Percentiles rank a stretch among this genome's conserved stretches.
Conservation (phyloP, 352 stramenopile genomes). For the Phytophthora pini region DNA sequence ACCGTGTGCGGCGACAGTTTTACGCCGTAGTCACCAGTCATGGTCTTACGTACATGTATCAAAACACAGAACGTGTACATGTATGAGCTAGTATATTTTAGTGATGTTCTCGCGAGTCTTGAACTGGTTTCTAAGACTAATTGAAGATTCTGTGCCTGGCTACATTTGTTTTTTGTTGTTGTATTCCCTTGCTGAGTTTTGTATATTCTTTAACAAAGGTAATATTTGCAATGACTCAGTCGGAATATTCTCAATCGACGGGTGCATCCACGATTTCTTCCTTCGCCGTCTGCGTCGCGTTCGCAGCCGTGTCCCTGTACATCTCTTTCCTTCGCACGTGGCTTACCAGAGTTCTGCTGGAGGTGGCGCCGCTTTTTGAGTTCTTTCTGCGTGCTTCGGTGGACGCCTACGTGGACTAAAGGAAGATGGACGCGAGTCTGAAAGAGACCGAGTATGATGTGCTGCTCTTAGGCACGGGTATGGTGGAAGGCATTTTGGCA, state of each 20-base stretch:
- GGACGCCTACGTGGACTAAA: slow-evolving; percentile 29
- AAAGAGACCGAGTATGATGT: slow-evolving; percentile 76
- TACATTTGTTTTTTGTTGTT: too few relatives aligned
- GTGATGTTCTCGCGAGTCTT: not conserved
- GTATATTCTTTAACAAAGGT: too few relatives aligned
- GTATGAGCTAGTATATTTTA: not conserved
- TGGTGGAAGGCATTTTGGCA: slow-evolving; percentile 80
- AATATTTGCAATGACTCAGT: too few relatives aligned
- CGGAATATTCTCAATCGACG: too few relatives aligned
- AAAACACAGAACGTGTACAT: not conserved
- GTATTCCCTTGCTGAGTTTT: too few relatives aligned
- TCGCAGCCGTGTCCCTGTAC: slow-evolving; percentile 40
- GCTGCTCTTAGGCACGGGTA: slow-evolving; percentile 81
- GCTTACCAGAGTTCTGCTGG: slow-evolving; percentile 29
- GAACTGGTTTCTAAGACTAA: slow-evolving; percentile 20
- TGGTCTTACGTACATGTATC: slow-evolving; percentile 3
- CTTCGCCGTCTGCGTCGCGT: slow-evolving; percentile 25
- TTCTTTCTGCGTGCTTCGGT: slow-evolving; percentile 35
- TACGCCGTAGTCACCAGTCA: not conserved
- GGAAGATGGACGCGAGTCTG: slow-evolving; percentile 58
- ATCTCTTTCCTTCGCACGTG: slow-evolving; percentile 42
- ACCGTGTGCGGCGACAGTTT: slow-evolving; percentile 4
- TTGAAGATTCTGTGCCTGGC: too few relatives aligned
- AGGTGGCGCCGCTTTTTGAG: slow-evolving; percentile 30
- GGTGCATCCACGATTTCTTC: slow-evolving; percentile 25